phyloP scores from a whole-genome alignment of 164 flowering plant species.

The Hamamelis virginiana region DNA sequence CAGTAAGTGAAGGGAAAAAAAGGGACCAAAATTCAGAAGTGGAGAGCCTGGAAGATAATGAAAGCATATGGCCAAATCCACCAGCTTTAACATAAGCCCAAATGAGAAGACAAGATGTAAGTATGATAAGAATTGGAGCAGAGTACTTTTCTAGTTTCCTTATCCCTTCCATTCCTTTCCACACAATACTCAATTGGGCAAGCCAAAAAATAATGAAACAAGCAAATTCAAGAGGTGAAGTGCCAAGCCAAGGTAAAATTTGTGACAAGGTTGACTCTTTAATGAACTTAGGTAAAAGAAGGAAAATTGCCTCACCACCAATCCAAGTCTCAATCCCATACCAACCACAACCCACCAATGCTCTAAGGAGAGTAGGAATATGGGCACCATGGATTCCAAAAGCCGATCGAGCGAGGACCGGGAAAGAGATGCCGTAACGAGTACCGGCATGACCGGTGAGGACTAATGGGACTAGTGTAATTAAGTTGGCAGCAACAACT shows the following conservation, averaged over 20 bases:
- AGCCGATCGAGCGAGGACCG: conserved; percentile 74
- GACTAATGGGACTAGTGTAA: conserved; percentile 58
- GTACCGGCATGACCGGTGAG: conserved; percentile 88
- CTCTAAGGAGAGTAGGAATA: conserved; percentile 73
- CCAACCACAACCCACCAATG: conserved; percentile 92
- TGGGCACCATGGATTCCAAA: conserved; percentile 87
- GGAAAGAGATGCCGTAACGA: conserved; percentile 77
- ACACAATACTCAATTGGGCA: conserved; percentile 56
- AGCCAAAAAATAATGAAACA: conserved; percentile 81
- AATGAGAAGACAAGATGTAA: conserved; percentile 52
- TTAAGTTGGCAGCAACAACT: conserved; percentile 72
- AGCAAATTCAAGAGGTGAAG: conserved; percentile 73
- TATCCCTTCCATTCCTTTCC: conserved; percentile 86
- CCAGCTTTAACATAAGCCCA: conserved; percentile 87
- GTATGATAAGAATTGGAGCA: conserved; percentile 64
- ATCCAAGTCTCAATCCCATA: conserved; percentile 94
- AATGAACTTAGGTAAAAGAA: conserved; percentile 55
- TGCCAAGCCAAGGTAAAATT: conserved; percentile 70
- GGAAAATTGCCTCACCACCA: conserved; percentile 84
- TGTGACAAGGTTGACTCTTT: conserved; percentile 36
- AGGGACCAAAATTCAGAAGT: conserved; percentile 67
- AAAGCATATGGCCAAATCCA: conserved; percentile 73
- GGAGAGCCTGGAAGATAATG: conserved; percentile 58
- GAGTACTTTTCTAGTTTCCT: conserved; percentile 77
- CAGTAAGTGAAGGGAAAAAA: conserved; percentile 89